phyloP scores from a whole-genome alignment of 1,284 basidiomycete species.

The Ceratobasidium sp. region DNA sequence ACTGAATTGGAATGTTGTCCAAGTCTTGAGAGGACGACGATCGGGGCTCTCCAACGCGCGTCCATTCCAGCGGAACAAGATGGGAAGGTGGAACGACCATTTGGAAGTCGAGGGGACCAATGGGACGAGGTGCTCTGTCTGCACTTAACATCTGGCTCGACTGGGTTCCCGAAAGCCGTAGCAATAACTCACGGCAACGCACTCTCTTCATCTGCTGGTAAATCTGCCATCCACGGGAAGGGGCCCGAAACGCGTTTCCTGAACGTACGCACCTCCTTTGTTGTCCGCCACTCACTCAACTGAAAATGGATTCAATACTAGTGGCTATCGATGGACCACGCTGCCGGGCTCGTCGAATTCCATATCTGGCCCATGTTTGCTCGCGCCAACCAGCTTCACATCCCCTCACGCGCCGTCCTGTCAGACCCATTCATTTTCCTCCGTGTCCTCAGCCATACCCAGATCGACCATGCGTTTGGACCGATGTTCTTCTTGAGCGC shows the following conservation, averaged over 20 bases:
- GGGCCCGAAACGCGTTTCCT: constrained; percentile 2
- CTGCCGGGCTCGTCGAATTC: constrained; percentile 17
- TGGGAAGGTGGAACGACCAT: background rate
- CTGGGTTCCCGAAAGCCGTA: constrained; percentile 20
- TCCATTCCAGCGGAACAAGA: background rate
- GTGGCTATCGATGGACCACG: constrained; percentile 26
- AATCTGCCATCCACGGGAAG: background rate
- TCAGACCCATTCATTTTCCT: constrained; percentile 1
- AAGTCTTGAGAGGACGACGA: background rate
- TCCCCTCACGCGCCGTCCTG: background rate
- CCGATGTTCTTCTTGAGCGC: constrained; percentile 19
- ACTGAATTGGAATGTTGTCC: constrained; percentile 7
- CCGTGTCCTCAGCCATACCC: constrained; percentile 2
- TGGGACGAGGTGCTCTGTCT: constrained; percentile 13
- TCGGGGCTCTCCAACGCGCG: background rate
- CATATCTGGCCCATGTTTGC: constrained; percentile 17
- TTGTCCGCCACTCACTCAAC: background rate
- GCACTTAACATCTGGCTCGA: constrained; percentile 18
- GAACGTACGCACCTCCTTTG: background rate
- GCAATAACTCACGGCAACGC: constrained; percentile 19
- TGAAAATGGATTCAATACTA: background rate
- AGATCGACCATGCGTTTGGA: constrained; percentile 12
- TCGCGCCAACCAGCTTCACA: background rate
- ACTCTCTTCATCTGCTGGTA: constrained; percentile 14
- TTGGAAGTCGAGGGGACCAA: background rate